A percentile compares a stretch with the other conserved stretches of the same genome.
Conservation (phyloP, 768 basidiomycete species). For the Panaeolus cyanescens region DNA sequence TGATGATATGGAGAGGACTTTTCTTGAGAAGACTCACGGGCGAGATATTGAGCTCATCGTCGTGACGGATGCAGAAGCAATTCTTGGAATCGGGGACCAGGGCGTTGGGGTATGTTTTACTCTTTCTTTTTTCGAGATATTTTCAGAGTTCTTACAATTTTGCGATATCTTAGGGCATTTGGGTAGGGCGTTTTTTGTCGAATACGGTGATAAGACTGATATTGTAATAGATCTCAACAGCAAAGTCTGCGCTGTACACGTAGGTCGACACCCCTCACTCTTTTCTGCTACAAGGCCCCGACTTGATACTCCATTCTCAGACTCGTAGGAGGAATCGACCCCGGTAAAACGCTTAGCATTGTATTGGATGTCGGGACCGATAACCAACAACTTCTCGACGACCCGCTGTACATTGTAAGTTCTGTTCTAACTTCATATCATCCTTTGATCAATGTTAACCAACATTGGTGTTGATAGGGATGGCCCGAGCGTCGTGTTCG, state of each 20-base stretch:
- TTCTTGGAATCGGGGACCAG: slow-evolving; percentile 69
- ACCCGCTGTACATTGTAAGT: slow-evolving; percentile 67
- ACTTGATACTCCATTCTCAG: not conserved
- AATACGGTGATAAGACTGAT: not conserved
- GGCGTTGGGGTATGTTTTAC: slow-evolving; percentile 64
- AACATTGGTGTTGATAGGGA: no score
- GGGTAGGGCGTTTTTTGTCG: slow-evolving; percentile 40
- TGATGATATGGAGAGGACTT: slow-evolving; percentile 76
- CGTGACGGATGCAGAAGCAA: slow-evolving; percentile 83
- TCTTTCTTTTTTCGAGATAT: not conserved
- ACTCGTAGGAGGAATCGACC: slow-evolving; percentile 67
- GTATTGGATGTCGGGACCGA: slow-evolving; percentile 79
- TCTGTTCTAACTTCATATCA: not conserved
- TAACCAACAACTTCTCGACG: slow-evolving; percentile 62
- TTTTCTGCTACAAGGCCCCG: not conserved
- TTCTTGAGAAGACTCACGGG: slow-evolving; percentile 64
- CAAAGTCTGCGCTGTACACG: slow-evolving; percentile 82
- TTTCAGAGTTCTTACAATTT: no score
- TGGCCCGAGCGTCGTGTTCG: slow-evolving; percentile 71
- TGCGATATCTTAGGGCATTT: slow-evolving; percentile 39
- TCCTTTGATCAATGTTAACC: not conserved
- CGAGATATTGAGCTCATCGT: slow-evolving; percentile 77
- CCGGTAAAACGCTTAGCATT: slow-evolving; percentile 57
- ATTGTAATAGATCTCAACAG: slow-evolving; percentile 63
- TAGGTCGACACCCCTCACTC: slow-evolving; percentile 20